These are phyloP conservation scores for Xeromyces bisporus DNA, from an alignment of 495 filamentous ascomycete genomes.

Conservation along the genomic window DNA sequence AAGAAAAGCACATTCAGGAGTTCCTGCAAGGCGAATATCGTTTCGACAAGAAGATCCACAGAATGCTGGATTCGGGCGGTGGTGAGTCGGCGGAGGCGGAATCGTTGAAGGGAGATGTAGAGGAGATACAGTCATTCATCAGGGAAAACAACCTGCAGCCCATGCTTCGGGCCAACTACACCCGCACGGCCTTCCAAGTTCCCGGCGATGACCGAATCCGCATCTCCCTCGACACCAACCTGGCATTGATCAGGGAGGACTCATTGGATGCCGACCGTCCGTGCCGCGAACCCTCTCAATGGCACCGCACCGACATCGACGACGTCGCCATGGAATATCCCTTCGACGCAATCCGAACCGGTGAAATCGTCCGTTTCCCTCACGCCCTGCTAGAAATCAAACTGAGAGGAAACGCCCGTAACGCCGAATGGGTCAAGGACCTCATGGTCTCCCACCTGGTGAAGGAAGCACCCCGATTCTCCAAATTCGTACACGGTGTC, in stretches of 20 bases:
- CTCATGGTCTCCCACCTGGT: conserved; percentile 85
- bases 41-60: conserved; percentile 77
- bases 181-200: conserved; percentile 89
- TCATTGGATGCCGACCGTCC: conserved; percentile 65
- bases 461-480: conserved; percentile 75
- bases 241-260: conserved; percentile 89
- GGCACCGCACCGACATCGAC: conserved; percentile 88
- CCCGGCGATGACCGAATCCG: conserved; percentile 81
- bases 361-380: conserved; percentile 84
- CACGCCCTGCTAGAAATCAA: conserved; percentile 89
- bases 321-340: conserved; percentile 67
- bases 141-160: conserved; percentile 63
- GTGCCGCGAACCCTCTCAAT: conserved; percentile 70
- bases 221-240: conserved; percentile 80
- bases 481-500: conserved; percentile 90
- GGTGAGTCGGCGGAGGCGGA: conserved; percentile 40
- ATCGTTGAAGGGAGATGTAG: conserved; percentile 49
- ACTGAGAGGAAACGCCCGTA: conserved; percentile 56
- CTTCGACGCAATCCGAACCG: conserved; percentile 67
- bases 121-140: conserved; percentile 67
- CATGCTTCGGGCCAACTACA: conserved; percentile 81
- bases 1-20: conserved; percentile 81
- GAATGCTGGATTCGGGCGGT: conserved; percentile 54
- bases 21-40: conserved; percentile 79
- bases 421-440: conserved; percentile 74